phyloP scores from a whole-genome alignment of 352 stramenopile species.

The Pythium dissimile region DNA sequence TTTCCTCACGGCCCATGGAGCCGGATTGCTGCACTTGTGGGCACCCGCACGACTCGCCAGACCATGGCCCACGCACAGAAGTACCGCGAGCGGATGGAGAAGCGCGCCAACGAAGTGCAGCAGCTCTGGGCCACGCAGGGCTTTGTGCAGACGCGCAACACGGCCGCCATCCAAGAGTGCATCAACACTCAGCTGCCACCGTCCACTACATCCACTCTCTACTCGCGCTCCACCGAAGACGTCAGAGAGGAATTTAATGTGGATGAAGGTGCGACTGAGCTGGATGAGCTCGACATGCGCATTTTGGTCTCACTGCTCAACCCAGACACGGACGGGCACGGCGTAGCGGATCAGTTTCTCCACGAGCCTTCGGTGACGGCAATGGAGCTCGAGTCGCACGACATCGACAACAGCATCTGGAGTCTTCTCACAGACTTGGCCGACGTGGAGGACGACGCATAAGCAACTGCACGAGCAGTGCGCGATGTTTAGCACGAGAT shows the following conservation, averaged over 20 bases:
- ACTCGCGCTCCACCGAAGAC: not conserved
- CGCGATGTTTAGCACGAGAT: too few relatives aligned
- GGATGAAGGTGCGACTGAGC: not conserved
- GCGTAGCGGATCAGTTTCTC: not conserved
- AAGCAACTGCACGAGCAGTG: too few relatives aligned
- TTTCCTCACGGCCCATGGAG: conserved; percentile 80
- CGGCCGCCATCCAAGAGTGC: not conserved
- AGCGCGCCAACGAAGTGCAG: conserved; percentile 17
- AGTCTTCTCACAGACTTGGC: conserved; percentile 1
- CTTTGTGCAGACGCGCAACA: not conserved
- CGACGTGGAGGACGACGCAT: not conserved
- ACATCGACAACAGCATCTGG: conserved; percentile 3
- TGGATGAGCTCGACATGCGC: conserved; percentile 8
- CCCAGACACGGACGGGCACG: not conserved
- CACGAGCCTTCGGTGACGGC: not conserved
- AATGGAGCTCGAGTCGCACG: not conserved
- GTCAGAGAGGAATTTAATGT: not conserved
- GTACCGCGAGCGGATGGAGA: conserved; percentile 75
- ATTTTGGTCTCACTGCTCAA: conserved; percentile 2
- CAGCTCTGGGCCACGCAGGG: not conserved
- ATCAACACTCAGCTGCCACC: not conserved
- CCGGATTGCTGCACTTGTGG: conserved; percentile 49
- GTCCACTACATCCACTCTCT: not conserved
- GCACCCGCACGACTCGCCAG: conserved; percentile 82
- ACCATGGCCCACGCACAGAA: conserved; percentile 79